Evolutionary conservation across 805 yeast species (phyloP), one percentile per base, ranked within the genome.

Genomic region (Zygotorulaspora chibaensis): DNA sequence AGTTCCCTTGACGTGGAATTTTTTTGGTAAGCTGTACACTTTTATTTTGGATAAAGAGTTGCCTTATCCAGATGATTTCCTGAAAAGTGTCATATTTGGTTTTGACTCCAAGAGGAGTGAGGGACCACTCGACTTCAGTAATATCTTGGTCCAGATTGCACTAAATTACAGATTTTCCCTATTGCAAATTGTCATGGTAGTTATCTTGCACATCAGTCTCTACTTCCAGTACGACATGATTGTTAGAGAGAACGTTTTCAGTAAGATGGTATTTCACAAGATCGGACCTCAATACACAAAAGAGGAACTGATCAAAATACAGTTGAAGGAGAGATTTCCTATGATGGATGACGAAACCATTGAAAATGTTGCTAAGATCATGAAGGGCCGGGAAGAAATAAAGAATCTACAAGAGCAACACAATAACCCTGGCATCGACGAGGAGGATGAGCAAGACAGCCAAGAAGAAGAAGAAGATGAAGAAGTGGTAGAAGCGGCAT

Each of bases 191-290:
- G 9, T 72, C 1, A 57, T 71, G 23, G 65, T 73, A 16, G 62
- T 75, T 1, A 45, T 73, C 2, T 61, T 74, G 20, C 73, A 70
- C 46, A 50, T 77, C 13, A 74, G 79, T 4, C 46, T 80, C 6
- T 76, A 78, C 57, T 68, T 81, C 17, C 80, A 76, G 50, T 84
- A 83, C 58, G 89, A 84, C 54, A 80, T 84, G 79, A 83, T 84
- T 12, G 77, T 79, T 1, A 69, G 80, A 44, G 95, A 85, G 60
- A 80, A 81, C 39, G 88, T 87, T 0, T 83, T 82, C 60, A 63
- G 69, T 25, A 80, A 78, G 57, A 71, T 83, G 59, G 67, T 84
- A 13, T 61, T 73, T 43, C 77, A 72, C 51, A 76, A 74, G 47
- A 76, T 85, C 38, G 93, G 93, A 2, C 73, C 67, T 8, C 58